These are phyloP conservation scores for Sporisorium exsertum DNA, from an alignment of 1,284 basidiomycete genomes.

Conservation along the genomic window DNA sequence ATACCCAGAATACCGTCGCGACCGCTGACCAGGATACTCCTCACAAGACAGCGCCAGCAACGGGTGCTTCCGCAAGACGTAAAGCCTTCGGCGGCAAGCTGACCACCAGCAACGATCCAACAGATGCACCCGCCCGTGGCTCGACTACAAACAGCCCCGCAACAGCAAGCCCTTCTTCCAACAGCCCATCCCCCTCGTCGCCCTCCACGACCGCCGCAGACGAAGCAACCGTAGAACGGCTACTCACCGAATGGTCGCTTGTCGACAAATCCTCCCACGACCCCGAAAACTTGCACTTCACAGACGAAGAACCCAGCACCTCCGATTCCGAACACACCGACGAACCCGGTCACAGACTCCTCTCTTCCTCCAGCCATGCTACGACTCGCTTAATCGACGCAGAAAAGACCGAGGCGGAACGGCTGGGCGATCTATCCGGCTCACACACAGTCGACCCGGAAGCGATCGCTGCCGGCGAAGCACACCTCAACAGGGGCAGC, in stretches of 20 bases:
- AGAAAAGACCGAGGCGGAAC: slow-evolving; percentile 8
- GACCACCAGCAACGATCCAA: slow-evolving; percentile 1
- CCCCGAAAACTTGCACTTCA: slow-evolving; percentile 43
- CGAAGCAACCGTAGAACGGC: slow-evolving; percentile 34
- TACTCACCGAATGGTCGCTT: slow-evolving; percentile 50
- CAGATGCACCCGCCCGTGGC: not conserved
- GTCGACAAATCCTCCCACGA: slow-evolving; percentile 34
- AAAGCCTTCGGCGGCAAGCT: slow-evolving; percentile 34
- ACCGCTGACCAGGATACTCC: not conserved
- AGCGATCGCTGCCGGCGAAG: slow-evolving; percentile 7
- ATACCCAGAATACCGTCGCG: not conserved
- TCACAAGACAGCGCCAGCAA: not conserved
- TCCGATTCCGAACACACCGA: slow-evolving; percentile 20
- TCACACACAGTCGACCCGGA: slow-evolving; percentile 15
- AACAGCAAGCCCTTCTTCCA: not conserved
- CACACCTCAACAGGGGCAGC: slow-evolving; percentile 2
- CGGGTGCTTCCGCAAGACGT: slow-evolving; percentile 7
- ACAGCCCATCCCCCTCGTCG: not conserved
- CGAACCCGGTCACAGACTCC: slow-evolving; percentile 5
- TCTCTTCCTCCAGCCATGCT: not conserved
- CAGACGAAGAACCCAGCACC: slow-evolving; percentile 41
- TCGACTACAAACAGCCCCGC: not conserved
- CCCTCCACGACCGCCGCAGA: slow-evolving; percentile 17
- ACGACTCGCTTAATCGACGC: slow-evolving; percentile 1
- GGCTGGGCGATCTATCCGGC: slow-evolving; percentile 22